phyloP scores from a whole-genome alignment of 192 early-diverging fungal genomes.

The Piromyces finnis region DNA sequence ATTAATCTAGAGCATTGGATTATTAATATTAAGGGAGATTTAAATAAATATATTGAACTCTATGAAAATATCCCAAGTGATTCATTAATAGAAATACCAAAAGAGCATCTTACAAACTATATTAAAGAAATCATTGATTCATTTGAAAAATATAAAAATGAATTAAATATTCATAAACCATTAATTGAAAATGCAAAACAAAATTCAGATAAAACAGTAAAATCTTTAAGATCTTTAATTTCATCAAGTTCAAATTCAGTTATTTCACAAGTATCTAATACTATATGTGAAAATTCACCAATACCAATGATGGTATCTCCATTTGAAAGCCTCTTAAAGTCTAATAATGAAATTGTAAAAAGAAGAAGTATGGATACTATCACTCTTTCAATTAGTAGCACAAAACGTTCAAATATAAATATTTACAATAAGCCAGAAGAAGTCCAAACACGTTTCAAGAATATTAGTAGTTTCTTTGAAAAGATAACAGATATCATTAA shows the following conservation, averaged over 20 bases:
- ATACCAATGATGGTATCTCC: not conserved
- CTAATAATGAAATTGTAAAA: not conserved
- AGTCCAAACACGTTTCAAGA: not conserved
- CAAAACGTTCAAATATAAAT: not conserved
- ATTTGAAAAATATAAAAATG: not conserved
- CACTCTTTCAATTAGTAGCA: not conserved
- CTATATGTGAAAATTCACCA: not conserved
- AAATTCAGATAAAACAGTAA: not conserved
- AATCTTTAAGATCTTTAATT: not conserved
- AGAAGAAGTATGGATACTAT: not conserved
- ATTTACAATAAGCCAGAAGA: not conserved
- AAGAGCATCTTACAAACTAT: not conserved
- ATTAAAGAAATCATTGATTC: not conserved
- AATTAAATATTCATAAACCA: not conserved
- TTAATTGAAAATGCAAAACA: not conserved
- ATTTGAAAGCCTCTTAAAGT: not conserved
- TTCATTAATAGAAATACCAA: not conserved
- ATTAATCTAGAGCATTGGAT: not conserved
- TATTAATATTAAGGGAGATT: not conserved
- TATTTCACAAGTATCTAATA: not conserved
- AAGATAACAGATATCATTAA: not conserved
- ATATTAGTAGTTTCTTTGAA: not conserved
- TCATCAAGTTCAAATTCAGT: not conserved
- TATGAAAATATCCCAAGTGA: not conserved
- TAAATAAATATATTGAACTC: not conserved